A percentile compares a stretch with the other conserved stretches of the same genome.
Evolutionary conservation across 2,329 filamentous ascomycete species (phyloP).

Genomic region (Ascochyta fabae): DNA sequence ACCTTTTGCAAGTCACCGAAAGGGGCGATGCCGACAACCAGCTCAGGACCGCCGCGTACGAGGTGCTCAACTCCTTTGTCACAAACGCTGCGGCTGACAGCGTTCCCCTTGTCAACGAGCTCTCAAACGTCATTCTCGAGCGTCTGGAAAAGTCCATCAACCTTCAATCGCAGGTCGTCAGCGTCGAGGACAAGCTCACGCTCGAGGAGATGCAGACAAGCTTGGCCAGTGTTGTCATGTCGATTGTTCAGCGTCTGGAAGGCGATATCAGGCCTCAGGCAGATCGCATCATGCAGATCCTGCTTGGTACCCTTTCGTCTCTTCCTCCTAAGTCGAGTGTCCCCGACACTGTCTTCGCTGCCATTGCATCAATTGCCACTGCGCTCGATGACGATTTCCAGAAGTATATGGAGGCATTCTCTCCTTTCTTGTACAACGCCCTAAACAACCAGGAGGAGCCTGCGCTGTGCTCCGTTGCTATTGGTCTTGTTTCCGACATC

Average conservation of each 20-base stretch:
- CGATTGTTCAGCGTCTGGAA: constrained; percentile 89
- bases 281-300: constrained; percentile 90
- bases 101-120: constrained; percentile 76
- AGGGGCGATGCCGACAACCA: constrained; percentile 82
- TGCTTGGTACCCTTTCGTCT: constrained; percentile 79
- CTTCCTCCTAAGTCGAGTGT: constrained; percentile 88
- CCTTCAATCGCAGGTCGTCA: constrained; percentile 91
- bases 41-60: constrained; percentile 93
- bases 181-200: constrained; percentile 93
- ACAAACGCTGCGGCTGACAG: constrained; percentile 89
- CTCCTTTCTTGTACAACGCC: constrained; percentile 90
- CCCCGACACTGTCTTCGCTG: constrained; percentile 90
- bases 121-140: constrained; percentile 88
- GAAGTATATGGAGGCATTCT: constrained; percentile 97
- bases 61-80: constrained; percentile 94
- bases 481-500: constrained; percentile 96
- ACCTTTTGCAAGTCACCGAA: constrained; percentile 84
- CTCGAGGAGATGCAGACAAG: constrained; percentile 98
- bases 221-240: constrained; percentile 86
- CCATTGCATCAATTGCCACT: constrained; percentile 88
- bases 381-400: constrained; percentile 90
- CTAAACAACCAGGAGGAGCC: constrained; percentile 96
- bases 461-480: constrained; percentile 92
- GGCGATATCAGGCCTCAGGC: constrained; percentile 88
- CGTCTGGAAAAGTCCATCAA: constrained; percentile 88